phyloP scores from a whole-genome alignment of 306 rosid genomes.

The Prunus kanzakura region DNA sequence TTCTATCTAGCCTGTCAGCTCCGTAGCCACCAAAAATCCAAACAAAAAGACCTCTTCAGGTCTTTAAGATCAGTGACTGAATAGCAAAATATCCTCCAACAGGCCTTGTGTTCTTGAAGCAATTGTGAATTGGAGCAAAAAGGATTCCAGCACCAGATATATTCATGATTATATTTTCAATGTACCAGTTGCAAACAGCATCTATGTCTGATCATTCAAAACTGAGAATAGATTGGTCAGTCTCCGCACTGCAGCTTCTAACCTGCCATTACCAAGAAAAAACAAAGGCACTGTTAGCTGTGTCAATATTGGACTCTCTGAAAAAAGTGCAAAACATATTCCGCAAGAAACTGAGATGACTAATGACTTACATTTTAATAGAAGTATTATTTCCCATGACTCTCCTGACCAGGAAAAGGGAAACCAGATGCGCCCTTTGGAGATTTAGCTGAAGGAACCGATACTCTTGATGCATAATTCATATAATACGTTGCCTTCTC shows the following conservation, averaged over 20 bases:
- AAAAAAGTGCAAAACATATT: not conserved
- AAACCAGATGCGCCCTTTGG: slow-evolving; percentile 71
- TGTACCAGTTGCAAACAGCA: slow-evolving; percentile 79
- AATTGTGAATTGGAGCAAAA: slow-evolving; percentile 82
- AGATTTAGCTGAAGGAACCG: slow-evolving; percentile 69
- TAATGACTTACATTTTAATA: slow-evolving; percentile 73
- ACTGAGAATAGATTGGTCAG: no score
- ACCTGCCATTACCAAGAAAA: no score
- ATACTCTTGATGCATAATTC: slow-evolving; percentile 77
- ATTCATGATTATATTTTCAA: slow-evolving; percentile 86
- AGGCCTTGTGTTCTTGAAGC: slow-evolving; percentile 96
- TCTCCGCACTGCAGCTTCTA: no score
- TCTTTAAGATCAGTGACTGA: slow-evolving; percentile 89
- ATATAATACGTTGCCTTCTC: slow-evolving; percentile 94
- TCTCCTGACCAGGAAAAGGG: slow-evolving; percentile 95
- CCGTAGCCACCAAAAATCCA: slow-evolving; percentile 93
- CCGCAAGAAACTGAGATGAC: not conserved
- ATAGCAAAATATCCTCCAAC: slow-evolving; percentile 97
- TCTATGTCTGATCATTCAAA: no score
- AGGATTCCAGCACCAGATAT: slow-evolving; percentile 92
- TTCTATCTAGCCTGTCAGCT: slow-evolving; percentile 82
- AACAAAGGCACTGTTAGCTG: no score
- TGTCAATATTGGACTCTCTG: slow-evolving; percentile 17
- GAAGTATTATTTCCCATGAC: slow-evolving; percentile 87
- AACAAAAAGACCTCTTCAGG: slow-evolving; percentile 64